Evolutionary conservation across 2,329 filamentous ascomycete species (phyloP), one percentile per base, ranked within the genome.

Genomic region (Hirsutella minnesotensis): DNA sequence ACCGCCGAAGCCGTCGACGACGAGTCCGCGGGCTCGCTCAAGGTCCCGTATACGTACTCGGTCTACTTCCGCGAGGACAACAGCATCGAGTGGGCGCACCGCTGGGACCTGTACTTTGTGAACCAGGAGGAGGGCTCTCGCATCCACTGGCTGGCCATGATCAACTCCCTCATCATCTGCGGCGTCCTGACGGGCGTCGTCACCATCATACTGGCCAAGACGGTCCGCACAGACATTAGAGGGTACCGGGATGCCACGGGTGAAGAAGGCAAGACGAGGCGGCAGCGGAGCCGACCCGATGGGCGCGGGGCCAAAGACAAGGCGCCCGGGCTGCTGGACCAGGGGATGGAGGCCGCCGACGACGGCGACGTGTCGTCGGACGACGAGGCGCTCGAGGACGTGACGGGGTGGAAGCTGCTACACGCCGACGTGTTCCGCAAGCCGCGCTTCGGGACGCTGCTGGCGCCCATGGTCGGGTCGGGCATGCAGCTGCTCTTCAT

Each of bases 91-190:
- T 95, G 88, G 88, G 70, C 72, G 44, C 86, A 81, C 52, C 77
- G 87, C 43, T 95, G 88, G 87, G 85, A 94, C 54, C 67, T 90
- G 43, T 94, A 94, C 61, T 94, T 94, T 64, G 84, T 83, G 46
- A 88, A 90, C 59, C 85, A 92, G 56, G 82, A 86, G 45, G 85
- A 90, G 51, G 84, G 83, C 38, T 81, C 77, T 21, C 80, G 79
- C 56, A 86, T 90, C 20, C 87, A 94, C 58, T 94, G 86, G 85
- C 70, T 94, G 44, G 86, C 87, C 30, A 90, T 94, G 49, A 63
- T 92, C 60, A 94, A 94, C 64, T 92, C 86, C 0, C 63, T 94
- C 49, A 81, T 88, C 50, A 92, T 94, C 50, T 86, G 83, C 40
- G 82, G 82, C 7, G 68, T 92, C 30, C 67, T 94, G 35, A 88